Conservation (phyloP, 2,329 filamentous ascomycete species). For the Fusarium redolens region DNA sequence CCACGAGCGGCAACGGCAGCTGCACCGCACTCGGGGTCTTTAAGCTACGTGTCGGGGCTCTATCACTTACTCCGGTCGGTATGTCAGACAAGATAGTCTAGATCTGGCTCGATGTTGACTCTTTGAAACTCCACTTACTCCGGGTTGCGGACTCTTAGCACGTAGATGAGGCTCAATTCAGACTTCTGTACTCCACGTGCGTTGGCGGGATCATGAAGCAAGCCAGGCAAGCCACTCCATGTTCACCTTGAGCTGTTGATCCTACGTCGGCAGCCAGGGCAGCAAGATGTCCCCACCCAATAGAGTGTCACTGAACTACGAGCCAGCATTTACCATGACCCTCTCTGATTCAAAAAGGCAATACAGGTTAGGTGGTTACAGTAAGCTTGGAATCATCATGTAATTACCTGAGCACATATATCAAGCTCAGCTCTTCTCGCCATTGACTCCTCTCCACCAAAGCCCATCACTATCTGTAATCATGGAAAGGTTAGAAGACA, state of each 20-base stretch:
- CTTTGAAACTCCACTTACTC: conserved; percentile 25
- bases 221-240: background rate
- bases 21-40: conserved; percentile 6
- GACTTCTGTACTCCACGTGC: conserved; percentile 9
- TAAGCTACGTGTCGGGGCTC: conserved; percentile 20
- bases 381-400: background rate
- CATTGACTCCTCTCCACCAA: background rate
- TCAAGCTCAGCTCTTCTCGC: conserved; percentile 7
- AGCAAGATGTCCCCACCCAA: background rate
- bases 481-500: conserved; percentile 17
- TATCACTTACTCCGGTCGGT: conserved; percentile 12
- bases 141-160: conserved; percentile 19
- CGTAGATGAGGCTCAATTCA: conserved; percentile 19
- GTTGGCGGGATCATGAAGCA: background rate
- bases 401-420: background rate
- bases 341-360: background rate
- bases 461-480: background rate
- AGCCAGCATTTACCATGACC: conserved; percentile 1
- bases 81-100: conserved; percentile 14
- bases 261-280: background rate
- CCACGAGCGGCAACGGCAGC: conserved; percentile 18
- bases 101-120: conserved; percentile 17
- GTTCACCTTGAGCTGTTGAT: background rate
- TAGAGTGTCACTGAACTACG: background rate
- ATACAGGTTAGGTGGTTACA: background rate